Conservation (phyloP, 306 rosid species). For the Ziziphus jujuba region DNA sequence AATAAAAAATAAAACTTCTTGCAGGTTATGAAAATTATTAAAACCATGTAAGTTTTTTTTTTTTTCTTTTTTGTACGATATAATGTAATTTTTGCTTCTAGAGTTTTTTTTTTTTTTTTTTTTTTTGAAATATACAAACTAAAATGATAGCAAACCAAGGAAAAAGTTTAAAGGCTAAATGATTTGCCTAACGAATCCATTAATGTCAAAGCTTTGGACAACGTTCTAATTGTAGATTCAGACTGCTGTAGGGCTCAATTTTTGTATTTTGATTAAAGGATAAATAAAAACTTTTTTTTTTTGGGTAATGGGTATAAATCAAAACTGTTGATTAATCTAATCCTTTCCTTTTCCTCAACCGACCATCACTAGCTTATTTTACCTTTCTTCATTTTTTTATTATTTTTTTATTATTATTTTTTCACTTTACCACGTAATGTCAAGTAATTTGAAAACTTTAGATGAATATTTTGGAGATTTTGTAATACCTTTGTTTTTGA, state of each 20-base stretch:
- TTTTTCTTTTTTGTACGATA: no score
- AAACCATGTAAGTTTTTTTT: neutral
- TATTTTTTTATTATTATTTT: neutral
- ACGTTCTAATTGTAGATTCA: no score
- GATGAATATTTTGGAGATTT: no score
- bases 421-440: neutral
- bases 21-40: neutral
- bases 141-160: neutral
- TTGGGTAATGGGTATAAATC: neutral
- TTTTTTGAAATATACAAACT: no score
- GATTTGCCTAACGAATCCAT: neutral
- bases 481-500: no score
- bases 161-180: neutral
- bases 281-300: no score
- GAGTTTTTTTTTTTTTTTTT: no score
- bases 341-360: neutral
- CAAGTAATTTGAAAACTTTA: constrained; percentile 8
- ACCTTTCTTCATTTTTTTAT: no score
- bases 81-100: no score
- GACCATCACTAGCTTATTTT: constrained; percentile 17
- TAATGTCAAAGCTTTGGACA: no score
- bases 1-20: neutral
- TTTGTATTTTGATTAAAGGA: no score
- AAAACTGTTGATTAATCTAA: neutral
- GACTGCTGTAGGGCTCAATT: neutral